Percentiles rank a stretch among this genome's conserved stretches.
Evolutionary conservation across 169 alveolate genomes (phyloP).

Genomic region (Sarcocystis neurona): DNA sequence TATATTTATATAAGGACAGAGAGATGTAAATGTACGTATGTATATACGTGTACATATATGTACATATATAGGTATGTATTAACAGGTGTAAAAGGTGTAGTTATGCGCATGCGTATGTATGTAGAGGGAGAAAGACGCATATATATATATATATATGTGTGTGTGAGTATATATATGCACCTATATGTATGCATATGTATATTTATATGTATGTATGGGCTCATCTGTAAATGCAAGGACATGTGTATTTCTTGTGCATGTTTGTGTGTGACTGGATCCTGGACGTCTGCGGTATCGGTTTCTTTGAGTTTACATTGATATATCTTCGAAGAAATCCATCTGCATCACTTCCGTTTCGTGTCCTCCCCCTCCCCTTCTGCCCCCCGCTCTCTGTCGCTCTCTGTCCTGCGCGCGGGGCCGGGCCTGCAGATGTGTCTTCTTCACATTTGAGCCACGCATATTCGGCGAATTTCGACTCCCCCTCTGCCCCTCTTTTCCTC

Average conservation of each 20-base stretch:
- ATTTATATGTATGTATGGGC: no score
- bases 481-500: not conserved
- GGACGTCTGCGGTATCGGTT: not conserved
- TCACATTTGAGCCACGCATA: no score
- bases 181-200: conserved; percentile 9
- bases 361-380: not conserved
- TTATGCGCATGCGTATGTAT: no score
- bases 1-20: not conserved
- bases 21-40: not conserved
- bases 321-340: not conserved
- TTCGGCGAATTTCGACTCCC: not conserved
- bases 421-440: no score
- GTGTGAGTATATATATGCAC: not conserved
- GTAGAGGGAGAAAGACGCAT: no score
- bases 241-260: not conserved
- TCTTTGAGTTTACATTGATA: not conserved
- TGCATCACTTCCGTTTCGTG: no score
- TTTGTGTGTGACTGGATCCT: not conserved
- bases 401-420: not conserved
- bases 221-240: not conserved
- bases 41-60: not conserved
- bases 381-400: not conserved
- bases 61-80: no score
- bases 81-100: no score
- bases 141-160: no score